Conservation (phyloP, 176 grass and related monocot genomes). For the Pharus latifolius region DNA sequence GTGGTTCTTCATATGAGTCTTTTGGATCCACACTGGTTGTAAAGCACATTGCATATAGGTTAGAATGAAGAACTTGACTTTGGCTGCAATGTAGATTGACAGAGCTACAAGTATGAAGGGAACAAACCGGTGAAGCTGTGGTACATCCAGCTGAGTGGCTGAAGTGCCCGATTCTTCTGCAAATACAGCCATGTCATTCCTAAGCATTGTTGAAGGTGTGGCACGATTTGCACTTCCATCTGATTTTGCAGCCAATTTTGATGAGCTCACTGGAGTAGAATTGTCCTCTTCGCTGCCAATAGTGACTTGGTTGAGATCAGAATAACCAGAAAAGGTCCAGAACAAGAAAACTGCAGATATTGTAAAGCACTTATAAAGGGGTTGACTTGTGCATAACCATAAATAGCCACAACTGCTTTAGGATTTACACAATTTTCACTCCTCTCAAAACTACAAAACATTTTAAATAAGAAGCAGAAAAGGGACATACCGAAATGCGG, state of each 20-base stretch:
- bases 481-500: conserved; percentile 16
- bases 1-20: neutral
- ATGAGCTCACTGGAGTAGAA: neutral
- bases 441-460: neutral
- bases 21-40: neutral
- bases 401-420: neutral
- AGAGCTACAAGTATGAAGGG: neutral
- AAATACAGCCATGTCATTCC: conserved; percentile 1
- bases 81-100: neutral
- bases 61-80: neutral
- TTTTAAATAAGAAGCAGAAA: neutral
- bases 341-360: too few relatives aligned
- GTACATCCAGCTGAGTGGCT: conserved; percentile 1
- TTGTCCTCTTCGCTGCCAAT: conserved; percentile 12
- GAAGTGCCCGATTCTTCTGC: conserved; percentile 7
- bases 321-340: neutral
- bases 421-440: neutral
- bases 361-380: too few relatives aligned
- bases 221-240: neutral
- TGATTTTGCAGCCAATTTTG: neutral
- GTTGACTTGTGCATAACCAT: neutral
- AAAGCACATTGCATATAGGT: neutral
- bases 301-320: neutral
- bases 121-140: conserved; percentile 14
- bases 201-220: neutral